Base-by-base conservation (phyloP, 768 basidiomycete species). In the Mycena alexandri region DNA sequence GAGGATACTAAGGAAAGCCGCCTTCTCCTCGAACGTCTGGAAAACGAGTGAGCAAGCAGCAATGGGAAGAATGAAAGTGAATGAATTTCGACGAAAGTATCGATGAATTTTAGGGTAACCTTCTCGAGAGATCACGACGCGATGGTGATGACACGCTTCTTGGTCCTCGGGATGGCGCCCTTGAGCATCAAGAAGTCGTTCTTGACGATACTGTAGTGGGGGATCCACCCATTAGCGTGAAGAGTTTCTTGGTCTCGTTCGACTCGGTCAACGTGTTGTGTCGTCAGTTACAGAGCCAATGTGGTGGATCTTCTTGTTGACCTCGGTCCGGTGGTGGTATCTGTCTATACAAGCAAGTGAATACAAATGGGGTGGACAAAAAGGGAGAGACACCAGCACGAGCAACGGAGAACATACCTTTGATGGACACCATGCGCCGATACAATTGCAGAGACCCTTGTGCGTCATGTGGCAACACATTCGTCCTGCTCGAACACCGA, bases 331-430 rank as follows among this genome's bases (percentile, higher is more conserved):
- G 85, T 98, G 96, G 75, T 95, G 95, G 84, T 95, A 96, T 71
- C 95, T 94, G 78, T 96, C 93, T 94, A 68, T n/a, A n/a, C 0
- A 19, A 36, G 65, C 10, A 70, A 22, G 36, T 63, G 25, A 55
- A 50, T 48, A 60, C 11, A 58, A 74, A 42, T 42, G 63, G 25
- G 25, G 52, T 17, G 16, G 21, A 25, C 33, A 52, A 41, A 50
- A 47, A 22, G 29, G n/a, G 58, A 65, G 46, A 77, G 65, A 86
- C 94, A 94, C 98, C 98, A 74, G 98, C 96, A 87, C 98, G 96
- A 68, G 96, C 98, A 75, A 99, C 98, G n/a, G 96, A 96, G 90
- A 95, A 99, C 97, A 99, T 99, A 99, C 98, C 85, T 97, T 98
- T 76, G 92, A 93, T 79, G 95, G 96, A 87, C 96, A 96, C 95